Conservation (phyloP, 75 land plant species). For the Ceratopteris richardii region DNA sequence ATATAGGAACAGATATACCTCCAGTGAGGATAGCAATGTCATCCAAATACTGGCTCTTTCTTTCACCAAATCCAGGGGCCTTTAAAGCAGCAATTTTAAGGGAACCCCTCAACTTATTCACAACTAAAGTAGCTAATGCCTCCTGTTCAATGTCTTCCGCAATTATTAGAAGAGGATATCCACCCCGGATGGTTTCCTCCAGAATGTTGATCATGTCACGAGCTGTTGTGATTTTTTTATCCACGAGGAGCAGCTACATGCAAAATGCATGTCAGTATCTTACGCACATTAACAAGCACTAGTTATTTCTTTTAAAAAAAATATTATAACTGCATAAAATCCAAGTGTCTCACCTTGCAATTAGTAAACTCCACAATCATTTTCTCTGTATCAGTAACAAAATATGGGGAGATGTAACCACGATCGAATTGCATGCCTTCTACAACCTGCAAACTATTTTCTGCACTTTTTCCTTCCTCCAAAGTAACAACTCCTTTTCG, state of each 20-base stretch:
- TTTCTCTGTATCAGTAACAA: constrained; percentile 81
- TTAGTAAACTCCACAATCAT: constrained; percentile 75
- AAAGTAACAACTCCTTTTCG: constrained; percentile 77
- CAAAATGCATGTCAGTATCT: too few relatives aligned
- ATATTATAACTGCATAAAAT: not conserved
- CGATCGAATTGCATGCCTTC: constrained; percentile 91
- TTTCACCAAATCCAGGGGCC: constrained; percentile 87
- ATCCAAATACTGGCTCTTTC: constrained; percentile 81
- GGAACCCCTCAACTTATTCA: constrained; percentile 60
- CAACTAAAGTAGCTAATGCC: constrained; percentile 66
- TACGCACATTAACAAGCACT: too few relatives aligned
- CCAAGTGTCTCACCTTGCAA: constrained; percentile 46
- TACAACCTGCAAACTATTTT: constrained; percentile 65
- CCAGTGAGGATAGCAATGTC: constrained; percentile 85
- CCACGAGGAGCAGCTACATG: constrained; percentile 58
- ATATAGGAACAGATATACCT: too few relatives aligned
- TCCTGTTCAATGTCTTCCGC: constrained; percentile 89
- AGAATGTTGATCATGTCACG: constrained; percentile 60
- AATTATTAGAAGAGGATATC: constrained; percentile 67
- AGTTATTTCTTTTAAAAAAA: too few relatives aligned
- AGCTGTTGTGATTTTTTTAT: constrained; percentile 74
- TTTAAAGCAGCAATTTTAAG: constrained; percentile 75
- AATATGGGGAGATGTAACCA: constrained; percentile 85
- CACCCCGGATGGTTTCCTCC: constrained; percentile 82
- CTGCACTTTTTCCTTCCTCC: constrained; percentile 80